phyloP scores from a whole-genome alignment of 306 rosid genomes.

The Fragaria iinumae region DNA sequence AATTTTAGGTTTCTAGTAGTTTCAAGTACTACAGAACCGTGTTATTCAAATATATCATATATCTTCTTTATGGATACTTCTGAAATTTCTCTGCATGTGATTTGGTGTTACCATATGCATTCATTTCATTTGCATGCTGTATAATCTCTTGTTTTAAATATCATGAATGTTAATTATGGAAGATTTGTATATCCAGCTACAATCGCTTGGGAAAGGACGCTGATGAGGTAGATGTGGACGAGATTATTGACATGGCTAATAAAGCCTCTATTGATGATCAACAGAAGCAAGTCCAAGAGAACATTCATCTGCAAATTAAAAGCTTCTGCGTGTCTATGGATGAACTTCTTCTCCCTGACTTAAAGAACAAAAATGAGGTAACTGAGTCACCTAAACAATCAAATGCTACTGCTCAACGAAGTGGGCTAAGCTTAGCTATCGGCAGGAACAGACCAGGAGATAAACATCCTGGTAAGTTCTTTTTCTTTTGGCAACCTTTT shows the following conservation, averaged over 20 bases:
- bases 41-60: background rate
- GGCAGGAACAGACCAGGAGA: constrained; percentile 42
- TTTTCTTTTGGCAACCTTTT: background rate
- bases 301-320: constrained; percentile 65
- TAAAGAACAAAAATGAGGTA: constrained; percentile 35
- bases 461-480: constrained; percentile 44
- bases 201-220: constrained; percentile 66
- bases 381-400: constrained; percentile 35
- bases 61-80: background rate
- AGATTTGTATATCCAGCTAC: constrained; percentile 58
- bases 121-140: background rate
- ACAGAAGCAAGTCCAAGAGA: constrained; percentile 78
- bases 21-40: background rate
- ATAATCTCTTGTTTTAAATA: background rate
- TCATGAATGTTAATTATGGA: constrained; percentile 31
- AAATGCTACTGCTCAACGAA: constrained; percentile 41
- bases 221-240: constrained; percentile 59
- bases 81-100: background rate
- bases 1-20: background rate
- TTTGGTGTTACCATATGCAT: constrained; percentile 12
- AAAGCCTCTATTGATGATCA: constrained; percentile 69
- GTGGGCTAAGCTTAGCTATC: constrained; percentile 85
- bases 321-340: constrained; percentile 61
- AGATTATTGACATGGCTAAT: constrained; percentile 69
- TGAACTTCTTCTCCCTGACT: constrained; percentile 63